phyloP scores from a whole-genome alignment of 805 yeast genomes.

The Candida suzukii region DNA sequence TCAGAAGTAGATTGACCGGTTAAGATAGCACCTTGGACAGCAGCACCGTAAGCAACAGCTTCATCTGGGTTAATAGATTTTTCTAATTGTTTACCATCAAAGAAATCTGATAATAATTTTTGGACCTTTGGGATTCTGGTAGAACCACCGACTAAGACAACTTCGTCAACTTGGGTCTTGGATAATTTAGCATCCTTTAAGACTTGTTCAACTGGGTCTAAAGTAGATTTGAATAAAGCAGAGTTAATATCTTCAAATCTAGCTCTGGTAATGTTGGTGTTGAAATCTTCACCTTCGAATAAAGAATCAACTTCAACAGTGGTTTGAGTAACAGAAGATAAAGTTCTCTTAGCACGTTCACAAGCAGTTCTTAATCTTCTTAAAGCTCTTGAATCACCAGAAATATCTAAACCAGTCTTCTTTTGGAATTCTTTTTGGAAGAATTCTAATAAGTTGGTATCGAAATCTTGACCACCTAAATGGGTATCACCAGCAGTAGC shows the following conservation, averaged over 20 bases:
- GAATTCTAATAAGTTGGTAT: conserved; percentile 89
- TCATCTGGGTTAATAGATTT: conserved; percentile 97
- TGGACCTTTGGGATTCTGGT: conserved; percentile 99
- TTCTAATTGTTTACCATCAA: conserved; percentile 94
- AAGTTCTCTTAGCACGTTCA: conserved; percentile 98
- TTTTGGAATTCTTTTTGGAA: conserved; percentile 87
- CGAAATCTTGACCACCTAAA: conserved; percentile 99
- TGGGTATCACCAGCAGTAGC: conserved; percentile 99
- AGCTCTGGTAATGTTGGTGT: conserved; percentile 91
- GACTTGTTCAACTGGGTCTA: conserved; percentile 93
- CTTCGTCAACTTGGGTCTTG: conserved; percentile 85
- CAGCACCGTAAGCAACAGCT: conserved; percentile 86
- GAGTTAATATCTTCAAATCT: conserved; percentile 96
- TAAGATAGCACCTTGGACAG: conserved; percentile 80
- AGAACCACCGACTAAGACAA: conserved; percentile 97
- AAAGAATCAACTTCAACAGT: conserved; percentile 95
- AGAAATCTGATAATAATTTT: conserved; percentile 88
- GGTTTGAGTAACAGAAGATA: conserved; percentile 94
- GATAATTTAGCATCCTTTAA: conserved; percentile 84
- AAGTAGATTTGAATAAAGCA: conserved; percentile 85
- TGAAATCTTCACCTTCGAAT: conserved; percentile 93
- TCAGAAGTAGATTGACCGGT: conserved; percentile 83
- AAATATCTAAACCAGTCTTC: conserved; percentile 89
- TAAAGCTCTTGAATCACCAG: conserved; percentile 88
- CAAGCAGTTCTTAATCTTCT: conserved; percentile 98